These are phyloP conservation scores for Penicillium sp. DNA, from an alignment of 2,329 filamentous ascomycete genomes.

Conservation along the genomic window DNA sequence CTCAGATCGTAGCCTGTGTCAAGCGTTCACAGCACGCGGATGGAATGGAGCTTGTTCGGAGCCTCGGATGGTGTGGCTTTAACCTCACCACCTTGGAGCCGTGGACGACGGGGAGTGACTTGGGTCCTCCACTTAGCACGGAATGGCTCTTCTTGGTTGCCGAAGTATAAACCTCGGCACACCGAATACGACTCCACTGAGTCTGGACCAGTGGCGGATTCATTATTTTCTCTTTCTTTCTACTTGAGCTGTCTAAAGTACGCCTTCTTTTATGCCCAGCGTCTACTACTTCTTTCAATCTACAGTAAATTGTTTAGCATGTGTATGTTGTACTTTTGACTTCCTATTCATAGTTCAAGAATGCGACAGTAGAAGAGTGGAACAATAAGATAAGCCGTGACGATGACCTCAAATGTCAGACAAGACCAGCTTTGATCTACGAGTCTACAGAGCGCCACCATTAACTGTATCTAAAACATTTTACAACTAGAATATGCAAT, in stretches of 20 bases:
- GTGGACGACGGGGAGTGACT: slow-evolving; percentile 56
- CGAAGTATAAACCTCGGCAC: slow-evolving; percentile 58
- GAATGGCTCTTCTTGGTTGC: slow-evolving; percentile 85
- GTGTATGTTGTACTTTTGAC: neutral
- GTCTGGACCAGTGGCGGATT: neutral
- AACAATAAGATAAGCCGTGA: too few species aligned
- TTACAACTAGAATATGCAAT: too few species aligned
- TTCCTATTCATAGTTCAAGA: neutral
- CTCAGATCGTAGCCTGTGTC: slow-evolving; percentile 73
- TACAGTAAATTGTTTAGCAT: neutral
- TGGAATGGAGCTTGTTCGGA: slow-evolving; percentile 65
- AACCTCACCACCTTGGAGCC: slow-evolving; percentile 73
- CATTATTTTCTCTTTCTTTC: neutral
- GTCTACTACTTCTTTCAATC: neutral
- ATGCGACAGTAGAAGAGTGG: too few species aligned
- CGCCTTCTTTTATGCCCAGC: neutral
- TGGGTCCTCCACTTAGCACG: slow-evolving; percentile 63
- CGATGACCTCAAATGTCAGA: too few species aligned
- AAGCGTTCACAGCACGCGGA: slow-evolving; percentile 63
- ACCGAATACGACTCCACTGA: neutral
- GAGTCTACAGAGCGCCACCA: too few species aligned
- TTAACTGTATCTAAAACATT: too few species aligned
- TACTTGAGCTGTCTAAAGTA: neutral
- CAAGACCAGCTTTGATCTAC: too few species aligned
- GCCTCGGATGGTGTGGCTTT: slow-evolving; percentile 90